Conservation (phyloP, 75 land plant genomes). For the Gnetum montanum region DNA sequence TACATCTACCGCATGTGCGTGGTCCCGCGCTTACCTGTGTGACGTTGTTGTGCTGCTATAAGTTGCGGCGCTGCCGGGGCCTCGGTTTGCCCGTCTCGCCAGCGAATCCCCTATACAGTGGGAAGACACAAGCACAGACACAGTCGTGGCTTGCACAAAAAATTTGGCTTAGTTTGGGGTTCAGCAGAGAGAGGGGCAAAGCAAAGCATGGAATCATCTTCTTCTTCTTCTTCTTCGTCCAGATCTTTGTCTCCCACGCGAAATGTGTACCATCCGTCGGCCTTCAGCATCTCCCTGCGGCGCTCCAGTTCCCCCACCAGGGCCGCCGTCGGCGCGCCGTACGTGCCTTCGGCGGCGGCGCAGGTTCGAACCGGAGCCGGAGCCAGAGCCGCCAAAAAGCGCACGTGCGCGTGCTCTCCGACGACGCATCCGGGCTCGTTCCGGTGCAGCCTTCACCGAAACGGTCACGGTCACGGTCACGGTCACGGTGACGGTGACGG, state of each 20-base stretch:
- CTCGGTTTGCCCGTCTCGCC: not conserved
- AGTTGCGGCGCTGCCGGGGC: not conserved
- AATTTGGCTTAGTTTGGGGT: not conserved
- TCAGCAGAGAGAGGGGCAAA: too few relatives aligned
- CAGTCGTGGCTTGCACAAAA: not conserved
- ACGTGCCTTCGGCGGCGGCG: not conserved
- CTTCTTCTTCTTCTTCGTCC: not conserved
- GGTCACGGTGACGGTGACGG: slow-evolving; percentile 18
- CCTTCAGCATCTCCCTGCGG: slow-evolving; percentile 21
- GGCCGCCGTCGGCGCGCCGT: not conserved
- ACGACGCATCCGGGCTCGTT: not conserved
- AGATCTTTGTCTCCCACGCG: slow-evolving; percentile 29
- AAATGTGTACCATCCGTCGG: slow-evolving; percentile 6
- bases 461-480: slow-evolving; percentile 52
- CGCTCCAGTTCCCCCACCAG: slow-evolving; percentile 18
- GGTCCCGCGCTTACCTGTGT: too few relatives aligned
- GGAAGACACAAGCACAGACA: not conserved
- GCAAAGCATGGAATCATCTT: not conserved
- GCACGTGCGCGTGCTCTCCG: not conserved
- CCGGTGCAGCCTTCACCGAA: slow-evolving; percentile 38
- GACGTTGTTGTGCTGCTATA: not conserved
- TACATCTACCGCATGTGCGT: too few relatives aligned
- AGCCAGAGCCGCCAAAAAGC: not conserved
- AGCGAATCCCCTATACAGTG: not conserved
- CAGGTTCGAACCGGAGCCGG: not conserved